Conservation (phyloP, 2,329 filamentous ascomycete species). For the Talaromyces sp. region DNA sequence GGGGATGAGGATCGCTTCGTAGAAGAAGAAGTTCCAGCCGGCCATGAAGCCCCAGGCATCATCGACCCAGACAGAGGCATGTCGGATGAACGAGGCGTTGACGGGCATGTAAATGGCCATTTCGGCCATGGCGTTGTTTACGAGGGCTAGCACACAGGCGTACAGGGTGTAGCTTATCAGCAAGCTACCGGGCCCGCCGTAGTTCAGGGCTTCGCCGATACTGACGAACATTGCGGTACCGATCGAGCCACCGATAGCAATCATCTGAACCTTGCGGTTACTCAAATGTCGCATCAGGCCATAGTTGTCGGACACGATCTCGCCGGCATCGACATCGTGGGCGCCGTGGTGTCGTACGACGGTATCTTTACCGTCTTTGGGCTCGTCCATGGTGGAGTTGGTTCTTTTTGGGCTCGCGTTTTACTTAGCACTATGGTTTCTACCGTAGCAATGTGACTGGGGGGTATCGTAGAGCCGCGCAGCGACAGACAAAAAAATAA, state of each 20-base stretch:
- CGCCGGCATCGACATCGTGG: conserved; percentile 8
- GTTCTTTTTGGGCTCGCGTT: not conserved
- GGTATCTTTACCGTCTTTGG: conserved; percentile 3
- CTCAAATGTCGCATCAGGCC: conserved; percentile 11
- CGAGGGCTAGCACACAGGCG: conserved; percentile 27
- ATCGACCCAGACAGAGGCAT: conserved; percentile 73
- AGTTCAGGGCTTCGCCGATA: conserved; percentile 32
- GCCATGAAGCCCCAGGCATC: conserved; percentile 76
- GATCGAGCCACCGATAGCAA: conserved; percentile 38
- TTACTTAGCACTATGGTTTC: not conserved
- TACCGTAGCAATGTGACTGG: not conserved
- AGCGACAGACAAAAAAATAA: not conserved
- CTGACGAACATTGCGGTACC: conserved; percentile 34
- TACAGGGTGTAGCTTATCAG: conserved; percentile 28
- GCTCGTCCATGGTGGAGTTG: not conserved
- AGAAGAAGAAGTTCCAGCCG: conserved; percentile 50
- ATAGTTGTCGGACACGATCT: conserved; percentile 8
- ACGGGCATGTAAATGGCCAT: conserved; percentile 81
- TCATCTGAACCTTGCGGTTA: conserved; percentile 11
- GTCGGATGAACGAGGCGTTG: conserved; percentile 73
- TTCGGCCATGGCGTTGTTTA: conserved; percentile 57
- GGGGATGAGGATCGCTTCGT: conserved; percentile 5
- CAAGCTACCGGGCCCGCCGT: conserved; percentile 33
- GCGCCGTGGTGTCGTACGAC: not conserved
- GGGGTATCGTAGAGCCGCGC: not conserved